Percentiles rank a stretch among this genome's conserved stretches.
phyloP scores from a whole-genome alignment of 306 rosid species.

The Cucumis cinereus region DNA sequence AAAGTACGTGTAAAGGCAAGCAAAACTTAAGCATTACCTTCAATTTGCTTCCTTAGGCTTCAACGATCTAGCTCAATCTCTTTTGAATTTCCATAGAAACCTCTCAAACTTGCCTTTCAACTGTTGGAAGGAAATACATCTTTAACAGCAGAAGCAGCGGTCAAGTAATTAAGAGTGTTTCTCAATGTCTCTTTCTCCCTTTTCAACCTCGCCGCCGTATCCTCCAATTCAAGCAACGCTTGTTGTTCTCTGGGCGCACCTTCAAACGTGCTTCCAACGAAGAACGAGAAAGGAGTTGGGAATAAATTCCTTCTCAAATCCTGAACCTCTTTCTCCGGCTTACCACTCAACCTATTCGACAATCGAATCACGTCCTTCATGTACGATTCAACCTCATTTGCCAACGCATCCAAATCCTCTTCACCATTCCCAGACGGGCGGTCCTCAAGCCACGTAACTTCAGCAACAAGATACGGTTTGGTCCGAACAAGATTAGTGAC shows the following conservation, averaged over 20 bases:
- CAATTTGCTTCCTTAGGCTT: slow-evolving; percentile 9
- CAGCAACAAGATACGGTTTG: slow-evolving; percentile 81
- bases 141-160: slow-evolving; percentile 96
- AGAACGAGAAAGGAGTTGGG: slow-evolving; percentile 93
- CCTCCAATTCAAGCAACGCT: slow-evolving; percentile 88
- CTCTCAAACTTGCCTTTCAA: slow-evolving; percentile 1
- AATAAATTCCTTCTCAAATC: slow-evolving; percentile 78
- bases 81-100: not conserved
- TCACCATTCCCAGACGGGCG: slow-evolving; percentile 59
- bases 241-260: slow-evolving; percentile 99
- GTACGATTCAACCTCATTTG: slow-evolving; percentile 66
- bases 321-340: slow-evolving; percentile 87
- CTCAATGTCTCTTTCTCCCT: slow-evolving; percentile 88
- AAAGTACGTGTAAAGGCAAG: not conserved
- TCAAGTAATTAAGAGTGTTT: slow-evolving; percentile 83
- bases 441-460: slow-evolving; percentile 92
- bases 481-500: slow-evolving; percentile 55
- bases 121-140: slow-evolving; percentile 72
- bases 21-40: slow-evolving; percentile 16
- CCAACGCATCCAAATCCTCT: slow-evolving; percentile 50
- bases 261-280: slow-evolving; percentile 92
- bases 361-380: slow-evolving; percentile 93
- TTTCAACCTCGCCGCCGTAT: slow-evolving; percentile 63
- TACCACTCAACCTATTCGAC: slow-evolving; percentile 80
- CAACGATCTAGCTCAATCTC: not conserved